Evolutionary conservation across 805 yeast species (phyloP), one percentile per base, ranked within the genome.

Genomic region (Nakazawaea siamensis): DNA sequence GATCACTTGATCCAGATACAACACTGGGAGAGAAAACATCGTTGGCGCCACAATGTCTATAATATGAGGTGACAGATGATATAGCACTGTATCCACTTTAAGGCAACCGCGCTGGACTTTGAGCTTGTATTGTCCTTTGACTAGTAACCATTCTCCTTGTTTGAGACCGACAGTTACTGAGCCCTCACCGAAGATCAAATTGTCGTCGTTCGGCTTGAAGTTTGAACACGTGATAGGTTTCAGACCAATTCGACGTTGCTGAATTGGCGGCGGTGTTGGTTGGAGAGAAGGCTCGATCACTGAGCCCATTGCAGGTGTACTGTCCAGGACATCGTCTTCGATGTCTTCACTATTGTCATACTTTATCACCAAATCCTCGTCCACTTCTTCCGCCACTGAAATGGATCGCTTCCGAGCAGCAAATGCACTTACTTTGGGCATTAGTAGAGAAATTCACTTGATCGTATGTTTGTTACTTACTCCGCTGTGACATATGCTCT

Each of bases 121-220:
- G 17, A 75, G 33, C 4, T 30, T 45, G 42, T 60, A 73, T 39
- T 66, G 73, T 1, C 82, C 81, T 36, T 58, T 54, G 1, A 75
- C 35, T 26, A 71, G 43, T 3, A 75, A 39, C 33, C 48, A 58
- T 38, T 74, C 73, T 18, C 54, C 51, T 2, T 50, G 42, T 35
- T 60, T 64, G 23, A 75, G 55, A 0, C 73, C 77, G 27, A 73
- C 31, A 4, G 55, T 49, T 1, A 62, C 55, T 31, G 55, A 49
- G 5, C 53, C 46, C 3, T 52, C 51, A 7, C 50, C 50, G 34
- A 47, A 54, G 4, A 65, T 42, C 8, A 61, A 36, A 43, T 69
- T 70, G 24, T 64, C 64, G 8, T 53, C 51, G 21, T 51, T 51
- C 2, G 64, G 59, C 3, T 36, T 37, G 43, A 69, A 68, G 31